Conservation (phyloP, 169 alveolate species). For the Condylostoma magnum region DNA sequence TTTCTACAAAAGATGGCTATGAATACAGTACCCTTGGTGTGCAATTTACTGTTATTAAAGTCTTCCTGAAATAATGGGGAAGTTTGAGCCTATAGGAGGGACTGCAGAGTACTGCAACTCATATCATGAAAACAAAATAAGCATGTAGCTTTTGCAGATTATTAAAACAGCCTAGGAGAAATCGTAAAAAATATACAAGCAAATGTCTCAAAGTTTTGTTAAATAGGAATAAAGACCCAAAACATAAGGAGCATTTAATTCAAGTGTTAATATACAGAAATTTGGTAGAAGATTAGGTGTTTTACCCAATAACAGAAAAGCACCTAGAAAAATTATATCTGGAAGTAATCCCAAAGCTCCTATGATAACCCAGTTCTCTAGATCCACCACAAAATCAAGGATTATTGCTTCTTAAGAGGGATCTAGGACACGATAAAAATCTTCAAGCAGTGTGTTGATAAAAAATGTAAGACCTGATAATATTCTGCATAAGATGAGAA, state of each 20-base stretch:
- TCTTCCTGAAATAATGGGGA: constrained; percentile 43
- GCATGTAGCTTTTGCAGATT: constrained; percentile 33
- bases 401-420: too few relatives aligned
- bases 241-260: background rate
- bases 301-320: too few relatives aligned
- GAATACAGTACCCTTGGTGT: constrained; percentile 54
- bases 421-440: background rate
- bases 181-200: constrained; percentile 16
- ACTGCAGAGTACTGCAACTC: background rate
- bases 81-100: background rate
- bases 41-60: constrained; percentile 33
- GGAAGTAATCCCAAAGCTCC: too few relatives aligned
- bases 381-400: too few relatives aligned
- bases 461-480: constrained; percentile 19
- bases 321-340: too few relatives aligned
- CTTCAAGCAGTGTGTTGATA: background rate
- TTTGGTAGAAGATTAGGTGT: too few relatives aligned
- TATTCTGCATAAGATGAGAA: background rate
- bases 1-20: constrained; percentile 47
- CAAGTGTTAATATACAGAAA: too few relatives aligned
- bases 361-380: constrained; percentile 5
- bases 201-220: background rate
- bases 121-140: constrained; percentile 31
- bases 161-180: constrained; percentile 29
- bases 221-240: constrained; percentile 9